Base-by-base conservation (phyloP, 140 eudicot species). In the Senecio squalidus region DNA sequence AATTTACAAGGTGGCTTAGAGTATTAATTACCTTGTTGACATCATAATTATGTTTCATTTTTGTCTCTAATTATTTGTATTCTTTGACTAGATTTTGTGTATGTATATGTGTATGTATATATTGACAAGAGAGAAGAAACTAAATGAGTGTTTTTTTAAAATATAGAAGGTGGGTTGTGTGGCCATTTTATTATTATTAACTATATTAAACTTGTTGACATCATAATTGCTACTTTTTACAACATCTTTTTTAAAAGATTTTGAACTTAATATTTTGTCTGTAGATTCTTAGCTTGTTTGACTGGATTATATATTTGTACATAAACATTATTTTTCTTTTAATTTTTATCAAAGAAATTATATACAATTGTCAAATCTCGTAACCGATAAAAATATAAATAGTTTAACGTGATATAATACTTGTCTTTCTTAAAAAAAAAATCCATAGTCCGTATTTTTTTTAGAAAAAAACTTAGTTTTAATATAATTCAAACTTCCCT, bases 191-290 rank as follows among this genome's bases (percentile, higher is more conserved):
- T 16, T 43, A 43, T 1, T 43, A 16, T 16, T 15, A 36, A 15
- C 49, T 14, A 6, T 43, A 50, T 51, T 50, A 14, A 57, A 43
- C 46, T 47, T 48, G 55, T 50, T 64, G 66, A 64, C 77, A 72
- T 72, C 67, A 72, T 72, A 55, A 72, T 64, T 72, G 39, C 66
- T 46, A 46, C 77, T 71, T 71, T 71, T 63, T 49, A 63, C 25
- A 36, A 15, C 26, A 50, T 3, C 43, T 36, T 71, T 63, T 43
- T 41, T 10, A 29, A 53, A 60, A 25, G 50, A n/a, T 13, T 59
- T 47, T 49, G 6, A 71, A 34, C 44, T 68, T 66, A 15, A 56
- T 6, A 68, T 76, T 72, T 47, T 78, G 80, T 67, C 75, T 52
- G 15, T 47, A n/a, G 44, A 55, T 55, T 55, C 68, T 40, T 73